Evolutionary conservation across 805 yeast species (phyloP).

Genomic region (Pichia scutulata): DNA sequence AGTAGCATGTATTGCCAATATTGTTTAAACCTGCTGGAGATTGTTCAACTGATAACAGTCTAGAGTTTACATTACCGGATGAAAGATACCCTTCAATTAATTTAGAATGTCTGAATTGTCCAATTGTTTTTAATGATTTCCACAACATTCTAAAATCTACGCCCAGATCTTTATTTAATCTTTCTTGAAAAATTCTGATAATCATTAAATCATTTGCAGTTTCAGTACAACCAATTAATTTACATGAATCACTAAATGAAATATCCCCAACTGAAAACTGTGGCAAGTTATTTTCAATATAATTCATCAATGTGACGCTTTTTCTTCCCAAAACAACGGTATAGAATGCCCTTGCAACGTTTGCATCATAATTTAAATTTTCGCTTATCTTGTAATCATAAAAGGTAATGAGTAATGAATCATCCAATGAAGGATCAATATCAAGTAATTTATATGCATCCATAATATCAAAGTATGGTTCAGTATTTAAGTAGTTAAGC

Average conservation of each 20-base stretch:
- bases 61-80: constrained; percentile 56
- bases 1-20: constrained; percentile 92
- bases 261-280: constrained; percentile 16
- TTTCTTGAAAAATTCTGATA: constrained; percentile 44
- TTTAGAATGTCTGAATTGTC: constrained; percentile 45
- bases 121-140: constrained; percentile 49
- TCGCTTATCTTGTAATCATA: constrained; percentile 60
- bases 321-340: constrained; percentile 54
- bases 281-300: constrained; percentile 40
- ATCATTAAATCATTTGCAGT: constrained; percentile 51
- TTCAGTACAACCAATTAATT: constrained; percentile 39
- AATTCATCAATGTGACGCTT: constrained; percentile 50
- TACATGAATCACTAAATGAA: constrained; percentile 35
- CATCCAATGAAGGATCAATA: constrained; percentile 45
- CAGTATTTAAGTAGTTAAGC: constrained; percentile 34
- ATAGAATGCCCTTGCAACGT: constrained; percentile 48
- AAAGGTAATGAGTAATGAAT: constrained; percentile 70
- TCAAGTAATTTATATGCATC: constrained; percentile 49
- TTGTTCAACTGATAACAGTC: constrained; percentile 49
- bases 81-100: constrained; percentile 48
- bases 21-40: constrained; percentile 93
- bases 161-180: constrained; percentile 31
- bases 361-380: constrained; percentile 31
- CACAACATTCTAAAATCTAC: constrained; percentile 51
- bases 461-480: constrained; percentile 36